Evolutionary conservation across 164 flowering plant species (phyloP), one percentile per base, ranked within the genome.

Genomic region (Hamamelis virginiana): DNA sequence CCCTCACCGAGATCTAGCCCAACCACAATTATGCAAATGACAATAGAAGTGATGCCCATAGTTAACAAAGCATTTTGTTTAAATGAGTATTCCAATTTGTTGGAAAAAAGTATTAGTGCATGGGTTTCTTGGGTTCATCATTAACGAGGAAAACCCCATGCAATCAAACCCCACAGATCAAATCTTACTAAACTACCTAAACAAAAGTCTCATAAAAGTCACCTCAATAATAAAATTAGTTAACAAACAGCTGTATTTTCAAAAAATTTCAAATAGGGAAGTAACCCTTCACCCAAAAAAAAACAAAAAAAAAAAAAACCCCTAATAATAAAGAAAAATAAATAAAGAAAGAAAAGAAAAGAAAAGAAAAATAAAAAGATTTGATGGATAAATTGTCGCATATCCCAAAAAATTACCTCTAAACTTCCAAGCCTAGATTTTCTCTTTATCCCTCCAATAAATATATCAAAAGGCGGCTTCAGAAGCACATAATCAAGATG

Each of bases 371-470:
- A 59, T 8, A 16, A 18, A 25, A 16, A 0, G 13, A 18, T 8
- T 28, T 9, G 2, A 33, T 33, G 41, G 41, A 33, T 33, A 2
- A 6, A 33, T 33, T 33, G 6, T 33, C 18, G 14, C 14, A 9
- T 62, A 51, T 21, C 55, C 70, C n/a, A 58, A n/a, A 13, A 25
- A 18, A 62, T 46, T 56, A 63, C 68, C 59, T 60, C 2, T 21
- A 21, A 69, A 22, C 51, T 46, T 55, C 28, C 22, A 28, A 33
- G 44, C 48, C 33, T 9, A 56, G n/a, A 53, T 21, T 53, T 22
- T 22, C 23, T 28, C 27, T n/a, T 21, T 15, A 9, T 11, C 23
- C 27, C 59, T 10, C 9, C 25, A 14, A 41, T 18, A 18, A 38
- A 46, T 8, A 59, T n/a, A 57, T 18, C 8, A 19, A 38, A n/a